A percentile compares a stretch with the other conserved stretches of the same genome.
Conservation (phyloP, 441 rosid genomes). For the Gossypium gossypioides region DNA sequence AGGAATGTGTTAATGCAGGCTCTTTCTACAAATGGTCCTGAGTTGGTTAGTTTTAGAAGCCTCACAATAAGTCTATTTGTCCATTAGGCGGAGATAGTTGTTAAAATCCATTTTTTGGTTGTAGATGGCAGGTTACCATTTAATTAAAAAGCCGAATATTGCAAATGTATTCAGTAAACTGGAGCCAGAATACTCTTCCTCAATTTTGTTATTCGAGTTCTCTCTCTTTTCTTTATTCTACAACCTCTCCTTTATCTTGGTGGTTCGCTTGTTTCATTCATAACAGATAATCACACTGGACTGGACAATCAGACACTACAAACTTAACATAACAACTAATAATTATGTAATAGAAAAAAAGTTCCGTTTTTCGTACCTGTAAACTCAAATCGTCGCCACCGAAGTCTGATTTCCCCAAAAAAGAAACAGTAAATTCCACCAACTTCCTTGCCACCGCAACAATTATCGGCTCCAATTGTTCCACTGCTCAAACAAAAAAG, state of each 20-base stretch:
- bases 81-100: not conserved
- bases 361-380: slow-evolving; percentile 49
- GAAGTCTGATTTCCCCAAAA: slow-evolving; percentile 64
- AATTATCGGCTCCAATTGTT: slow-evolving; percentile 62
- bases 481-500: slow-evolving; percentile 36
- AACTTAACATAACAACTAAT: not conserved
- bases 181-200: not conserved
- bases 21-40: not conserved
- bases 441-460: slow-evolving; percentile 63
- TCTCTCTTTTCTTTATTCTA: not conserved
- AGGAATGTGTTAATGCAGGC: not conserved
- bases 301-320: not conserved
- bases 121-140: not conserved
- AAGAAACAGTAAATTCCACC: slow-evolving; percentile 76
- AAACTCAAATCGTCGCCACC: slow-evolving; percentile 40
- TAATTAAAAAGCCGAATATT: not conserved
- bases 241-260: not conserved
- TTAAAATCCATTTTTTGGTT: not conserved
- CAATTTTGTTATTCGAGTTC: not conserved
- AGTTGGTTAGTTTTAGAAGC: not conserved
- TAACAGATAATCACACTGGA: not conserved
- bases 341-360: not conserved
- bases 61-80: not conserved
- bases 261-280: not conserved
- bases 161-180: not conserved